Evolutionary conservation across 495 filamentous ascomycete genomes (phyloP).

Genomic region (Niebla homalea): DNA sequence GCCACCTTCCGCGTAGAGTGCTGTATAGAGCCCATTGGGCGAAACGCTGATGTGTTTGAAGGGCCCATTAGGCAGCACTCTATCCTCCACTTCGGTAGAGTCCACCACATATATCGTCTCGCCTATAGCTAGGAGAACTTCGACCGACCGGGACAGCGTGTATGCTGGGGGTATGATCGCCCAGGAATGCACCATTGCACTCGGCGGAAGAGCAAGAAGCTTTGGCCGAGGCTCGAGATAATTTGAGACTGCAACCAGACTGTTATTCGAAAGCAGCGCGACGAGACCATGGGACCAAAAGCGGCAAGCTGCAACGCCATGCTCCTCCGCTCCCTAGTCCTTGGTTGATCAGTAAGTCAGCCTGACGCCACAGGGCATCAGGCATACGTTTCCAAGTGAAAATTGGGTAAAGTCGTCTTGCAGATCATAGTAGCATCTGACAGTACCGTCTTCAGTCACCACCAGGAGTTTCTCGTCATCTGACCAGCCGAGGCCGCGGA

Average conservation of each 20-base stretch:
- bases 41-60: constrained; percentile 84
- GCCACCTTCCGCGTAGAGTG: constrained; percentile 72
- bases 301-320: constrained; percentile 70
- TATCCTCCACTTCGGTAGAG: constrained; percentile 78
- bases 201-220: constrained; percentile 62
- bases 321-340: constrained; percentile 63
- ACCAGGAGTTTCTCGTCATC: constrained; percentile 90
- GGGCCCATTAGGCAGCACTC: constrained; percentile 77
- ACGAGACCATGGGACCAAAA: constrained; percentile 91
- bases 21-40: constrained; percentile 76
- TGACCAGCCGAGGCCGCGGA: constrained; percentile 89
- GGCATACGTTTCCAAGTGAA: constrained; percentile 68
- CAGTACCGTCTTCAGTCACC: constrained; percentile 77
- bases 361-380: neutral
- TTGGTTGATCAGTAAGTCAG: constrained; percentile 13
- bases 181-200: constrained; percentile 77
- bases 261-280: constrained; percentile 81
- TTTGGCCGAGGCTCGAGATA: constrained; percentile 88
- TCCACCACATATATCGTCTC: constrained; percentile 80
- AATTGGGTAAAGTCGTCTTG: constrained; percentile 93
- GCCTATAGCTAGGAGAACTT: constrained; percentile 77
- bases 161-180: constrained; percentile 75
- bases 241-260: constrained; percentile 69
- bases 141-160: constrained; percentile 87
- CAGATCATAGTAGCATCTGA: constrained; percentile 81